Conservation (phyloP, 805 yeast genomes). For the Saccharomycopsis sp. region DNA sequence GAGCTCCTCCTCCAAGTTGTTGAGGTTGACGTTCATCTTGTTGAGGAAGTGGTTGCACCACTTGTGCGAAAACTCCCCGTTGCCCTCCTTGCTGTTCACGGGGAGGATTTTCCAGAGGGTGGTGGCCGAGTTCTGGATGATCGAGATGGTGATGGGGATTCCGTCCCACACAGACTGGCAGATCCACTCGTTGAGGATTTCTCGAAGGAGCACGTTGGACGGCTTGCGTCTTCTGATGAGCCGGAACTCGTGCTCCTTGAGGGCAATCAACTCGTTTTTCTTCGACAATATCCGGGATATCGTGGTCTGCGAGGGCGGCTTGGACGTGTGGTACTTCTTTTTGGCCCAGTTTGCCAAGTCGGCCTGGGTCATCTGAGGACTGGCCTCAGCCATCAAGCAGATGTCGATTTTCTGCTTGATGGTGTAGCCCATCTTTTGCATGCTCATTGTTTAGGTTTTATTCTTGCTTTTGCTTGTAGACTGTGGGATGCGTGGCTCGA, state of each 20-base stretch:
- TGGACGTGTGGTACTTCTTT: slow-evolving; percentile 42
- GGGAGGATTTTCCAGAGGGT: slow-evolving; percentile 60
- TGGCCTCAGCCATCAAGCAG: slow-evolving; percentile 60
- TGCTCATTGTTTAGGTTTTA: background rate
- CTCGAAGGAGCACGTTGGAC: slow-evolving; percentile 46
- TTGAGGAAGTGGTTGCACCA: slow-evolving; percentile 49
- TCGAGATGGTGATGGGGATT: slow-evolving; percentile 58
- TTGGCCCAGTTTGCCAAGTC: slow-evolving; percentile 63
- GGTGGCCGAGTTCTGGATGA: slow-evolving; percentile 55
- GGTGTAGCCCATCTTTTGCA: slow-evolving; percentile 44
- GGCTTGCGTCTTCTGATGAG: slow-evolving; percentile 46
- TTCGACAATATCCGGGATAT: slow-evolving; percentile 54
- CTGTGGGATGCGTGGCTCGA: too few species aligned
- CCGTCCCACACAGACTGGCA: slow-evolving; percentile 62
- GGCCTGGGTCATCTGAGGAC: slow-evolving; percentile 60
- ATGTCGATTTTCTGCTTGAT: slow-evolving; percentile 60
- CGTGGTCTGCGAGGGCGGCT: slow-evolving; percentile 62
- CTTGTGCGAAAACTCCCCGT: slow-evolving; percentile 56
- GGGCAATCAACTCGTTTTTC: slow-evolving; percentile 44
- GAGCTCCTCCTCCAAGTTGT: slow-evolving; percentile 39
- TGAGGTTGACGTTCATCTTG: slow-evolving; percentile 45
- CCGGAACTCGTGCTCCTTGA: slow-evolving; percentile 45
- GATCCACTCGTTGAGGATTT: slow-evolving; percentile 63
- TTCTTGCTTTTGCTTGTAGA: background rate
- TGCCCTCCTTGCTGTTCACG: slow-evolving; percentile 47